Percentiles rank a stretch among this genome's conserved stretches.
These are phyloP conservation scores for Chloropicon primus DNA, from an alignment of 139 green algal genomes.

Conservation along the genomic window DNA sequence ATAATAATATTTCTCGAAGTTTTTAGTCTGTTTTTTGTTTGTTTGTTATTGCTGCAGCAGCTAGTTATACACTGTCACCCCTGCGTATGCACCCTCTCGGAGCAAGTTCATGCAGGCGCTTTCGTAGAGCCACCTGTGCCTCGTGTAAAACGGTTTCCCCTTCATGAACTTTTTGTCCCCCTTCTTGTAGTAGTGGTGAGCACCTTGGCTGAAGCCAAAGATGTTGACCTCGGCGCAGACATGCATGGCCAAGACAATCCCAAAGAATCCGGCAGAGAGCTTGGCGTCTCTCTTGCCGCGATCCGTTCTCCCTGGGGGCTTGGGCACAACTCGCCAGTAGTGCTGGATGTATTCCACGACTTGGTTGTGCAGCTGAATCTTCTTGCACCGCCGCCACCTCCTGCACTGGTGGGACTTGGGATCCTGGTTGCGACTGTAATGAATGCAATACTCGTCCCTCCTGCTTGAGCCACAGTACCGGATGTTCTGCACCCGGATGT, in stretches of 20 bases:
- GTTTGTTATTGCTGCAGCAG: too few relatives aligned
- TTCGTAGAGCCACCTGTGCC: neutral
- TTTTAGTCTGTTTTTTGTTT: too few relatives aligned
- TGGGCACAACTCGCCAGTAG: neutral
- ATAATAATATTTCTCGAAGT: too few relatives aligned
- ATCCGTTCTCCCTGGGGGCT: neutral
- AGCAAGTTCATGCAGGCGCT: neutral
- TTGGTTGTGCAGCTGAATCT: neutral
- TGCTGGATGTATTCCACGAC: neutral
- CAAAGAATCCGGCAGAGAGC: neutral
- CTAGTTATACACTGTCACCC: neutral
- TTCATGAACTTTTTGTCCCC: neutral
- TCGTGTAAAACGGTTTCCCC: neutral
- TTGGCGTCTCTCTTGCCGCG: neutral
- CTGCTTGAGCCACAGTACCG: conserved; percentile 12
- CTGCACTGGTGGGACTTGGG: neutral
- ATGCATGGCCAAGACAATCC: neutral
- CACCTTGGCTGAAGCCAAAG: conserved; percentile 13
- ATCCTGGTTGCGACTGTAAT: neutral
- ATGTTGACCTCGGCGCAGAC: conserved; percentile 10
- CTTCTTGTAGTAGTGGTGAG: conserved; percentile 17
- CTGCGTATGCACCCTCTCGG: neutral
- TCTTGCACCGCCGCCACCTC: neutral
- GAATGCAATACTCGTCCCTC: neutral
- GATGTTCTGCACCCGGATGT: conserved; percentile 13